Conservation (phyloP, 129 eudicot species). For the Centella asiatica region DNA sequence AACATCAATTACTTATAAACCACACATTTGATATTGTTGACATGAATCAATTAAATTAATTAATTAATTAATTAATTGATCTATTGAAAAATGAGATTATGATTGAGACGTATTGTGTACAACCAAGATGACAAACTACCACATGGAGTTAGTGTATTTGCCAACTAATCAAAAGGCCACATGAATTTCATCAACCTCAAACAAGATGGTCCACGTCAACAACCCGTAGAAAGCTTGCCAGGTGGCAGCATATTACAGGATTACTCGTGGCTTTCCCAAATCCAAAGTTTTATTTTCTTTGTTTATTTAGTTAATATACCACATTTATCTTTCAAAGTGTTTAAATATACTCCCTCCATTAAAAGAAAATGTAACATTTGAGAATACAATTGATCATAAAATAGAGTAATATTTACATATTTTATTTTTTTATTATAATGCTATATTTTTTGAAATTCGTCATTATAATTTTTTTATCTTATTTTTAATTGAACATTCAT, state of each 20-base stretch:
- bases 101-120: neutral
- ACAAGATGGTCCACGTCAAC: slow-evolving; percentile 3
- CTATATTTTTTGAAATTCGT: no score
- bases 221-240: neutral
- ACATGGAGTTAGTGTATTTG: neutral
- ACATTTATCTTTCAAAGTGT: no score
- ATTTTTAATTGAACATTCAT: no score
- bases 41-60: neutral
- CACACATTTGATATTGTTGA: neutral
- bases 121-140: neutral
- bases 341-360: no score
- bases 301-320: no score
- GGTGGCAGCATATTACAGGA: neutral
- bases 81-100: neutral
- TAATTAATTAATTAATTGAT: neutral
- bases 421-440: no score
- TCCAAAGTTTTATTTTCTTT: no score
- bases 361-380: no score
- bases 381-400: no score
- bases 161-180: slow-evolving; percentile 9
- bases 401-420: no score
- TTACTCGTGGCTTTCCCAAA: neutral
- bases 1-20: neutral
- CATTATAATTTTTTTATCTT: no score
- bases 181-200: neutral